Evolutionary conservation across 225 moss, liverwort and hornwort species (phyloP).

Genomic region (Physcomitrellopsis africana): DNA sequence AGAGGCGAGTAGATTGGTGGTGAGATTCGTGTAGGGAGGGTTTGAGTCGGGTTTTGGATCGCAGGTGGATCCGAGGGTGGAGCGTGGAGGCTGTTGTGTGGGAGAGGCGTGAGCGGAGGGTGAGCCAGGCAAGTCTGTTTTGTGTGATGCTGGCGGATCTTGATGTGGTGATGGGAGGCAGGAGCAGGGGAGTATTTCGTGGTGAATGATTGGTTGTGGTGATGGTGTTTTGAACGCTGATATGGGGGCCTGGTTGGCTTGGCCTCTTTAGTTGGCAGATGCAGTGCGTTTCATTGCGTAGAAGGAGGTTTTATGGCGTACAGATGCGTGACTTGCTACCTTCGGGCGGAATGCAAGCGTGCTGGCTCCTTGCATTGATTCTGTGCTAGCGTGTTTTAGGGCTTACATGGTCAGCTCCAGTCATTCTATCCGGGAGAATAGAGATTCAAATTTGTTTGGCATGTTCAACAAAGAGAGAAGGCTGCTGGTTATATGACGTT

Average conservation of each 20-base stretch:
- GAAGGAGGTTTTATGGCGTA: slow-evolving; percentile 10
- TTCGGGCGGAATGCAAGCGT: slow-evolving; percentile 14
- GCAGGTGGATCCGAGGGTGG: slow-evolving; percentile 14
- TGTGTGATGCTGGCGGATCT: slow-evolving; percentile 16
- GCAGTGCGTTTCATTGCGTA: neutral
- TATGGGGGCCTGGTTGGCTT: neutral
- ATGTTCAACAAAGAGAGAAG: neutral
- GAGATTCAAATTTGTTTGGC: neutral
- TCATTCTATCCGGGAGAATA: neutral
- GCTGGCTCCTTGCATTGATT: slow-evolving; percentile 17
- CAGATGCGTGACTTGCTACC: slow-evolving; percentile 12
- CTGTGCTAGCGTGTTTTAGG: slow-evolving; percentile 9
- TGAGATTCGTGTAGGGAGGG: too few species aligned
- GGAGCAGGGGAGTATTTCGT: neutral
- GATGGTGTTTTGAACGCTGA: slow-evolving; percentile 16
- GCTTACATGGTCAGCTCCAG: slow-evolving; percentile 4
- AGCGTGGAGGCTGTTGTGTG: neutral
- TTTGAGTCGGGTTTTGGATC: slow-evolving; percentile 21
- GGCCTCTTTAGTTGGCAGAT: slow-evolving; percentile 17
- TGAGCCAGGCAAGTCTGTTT: neutral
- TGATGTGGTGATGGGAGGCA: neutral
- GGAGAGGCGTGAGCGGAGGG: neutral
- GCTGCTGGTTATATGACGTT: slow-evolving; percentile 23
- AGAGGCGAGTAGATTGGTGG: slow-evolving; percentile 15
- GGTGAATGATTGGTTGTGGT: slow-evolving; percentile 9